These are phyloP conservation scores for Buddleja alternifolia DNA, from an alignment of 257 asterid species.

Conservation along the genomic window DNA sequence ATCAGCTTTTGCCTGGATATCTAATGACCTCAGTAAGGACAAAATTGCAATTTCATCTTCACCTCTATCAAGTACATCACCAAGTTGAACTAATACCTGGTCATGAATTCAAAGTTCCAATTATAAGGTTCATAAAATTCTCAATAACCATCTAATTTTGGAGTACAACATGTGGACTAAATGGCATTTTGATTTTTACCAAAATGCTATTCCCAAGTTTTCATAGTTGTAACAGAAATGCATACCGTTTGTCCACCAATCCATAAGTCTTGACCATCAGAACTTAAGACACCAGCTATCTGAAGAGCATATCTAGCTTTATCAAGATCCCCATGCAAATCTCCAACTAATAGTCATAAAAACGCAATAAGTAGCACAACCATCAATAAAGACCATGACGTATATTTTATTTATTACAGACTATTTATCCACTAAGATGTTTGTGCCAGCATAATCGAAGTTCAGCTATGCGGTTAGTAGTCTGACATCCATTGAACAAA, in stretches of 20 bases:
- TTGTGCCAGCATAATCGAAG: neutral
- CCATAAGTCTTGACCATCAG: conserved; percentile 80
- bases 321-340: conserved; percentile 92
- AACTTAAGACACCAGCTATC: conserved; percentile 85
- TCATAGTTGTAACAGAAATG: neutral
- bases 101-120: conserved; percentile 19
- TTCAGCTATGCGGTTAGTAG: conserved; percentile 3
- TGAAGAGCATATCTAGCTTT: conserved; percentile 92
- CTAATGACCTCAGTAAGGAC: conserved; percentile 75
- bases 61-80: conserved; percentile 95
- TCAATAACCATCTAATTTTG: conserved; percentile 4
- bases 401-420: neutral
- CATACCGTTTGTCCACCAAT: conserved; percentile 90
- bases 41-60: conserved; percentile 94
- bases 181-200: neutral
- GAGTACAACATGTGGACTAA: neutral
- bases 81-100: conserved; percentile 89
- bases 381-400: conserved; percentile 1
- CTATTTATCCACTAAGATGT: neutral
- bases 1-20: conserved; percentile 80
- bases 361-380: conserved; percentile 23
- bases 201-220: conserved; percentile 14
- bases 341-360: conserved; percentile 67
- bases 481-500: neutral
- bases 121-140: conserved; percentile 7